phyloP scores from a whole-genome alignment of 768 basidiomycete species.

The Mrakia gelida region DNA sequence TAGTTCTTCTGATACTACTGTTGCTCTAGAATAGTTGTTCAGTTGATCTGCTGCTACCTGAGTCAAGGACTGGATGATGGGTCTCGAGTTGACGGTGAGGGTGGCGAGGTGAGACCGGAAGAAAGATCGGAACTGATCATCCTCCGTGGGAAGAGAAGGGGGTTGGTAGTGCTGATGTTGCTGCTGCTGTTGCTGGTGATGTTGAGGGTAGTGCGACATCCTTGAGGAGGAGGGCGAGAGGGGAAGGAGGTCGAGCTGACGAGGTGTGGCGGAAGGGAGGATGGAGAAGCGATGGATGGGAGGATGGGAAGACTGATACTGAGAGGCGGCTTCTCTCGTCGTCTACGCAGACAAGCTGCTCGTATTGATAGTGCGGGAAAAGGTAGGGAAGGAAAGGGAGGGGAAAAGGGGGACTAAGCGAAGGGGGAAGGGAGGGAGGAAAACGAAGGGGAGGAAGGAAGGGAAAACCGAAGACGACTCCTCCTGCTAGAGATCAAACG shows the following conservation, averaged over 20 bases:
- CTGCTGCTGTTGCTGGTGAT: background rate
- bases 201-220: constrained; percentile 14
- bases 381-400: background rate
- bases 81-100: constrained; percentile 89
- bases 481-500: background rate
- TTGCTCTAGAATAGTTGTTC: constrained; percentile 22
- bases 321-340: background rate
- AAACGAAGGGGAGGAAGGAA: background rate
- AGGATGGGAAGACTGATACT: background rate
- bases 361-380: background rate
- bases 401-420: background rate
- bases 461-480: background rate
- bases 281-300: background rate
- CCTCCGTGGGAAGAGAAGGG: constrained; percentile 9
- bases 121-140: constrained; percentile 47
- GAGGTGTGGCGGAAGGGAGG: background rate
- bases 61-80: constrained; percentile 87
- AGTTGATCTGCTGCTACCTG: constrained; percentile 59
- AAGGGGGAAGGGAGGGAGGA: background rate
- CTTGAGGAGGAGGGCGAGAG: background rate
- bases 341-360: constrained; percentile 15
- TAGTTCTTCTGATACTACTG: constrained; percentile 25
- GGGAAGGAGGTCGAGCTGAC: background rate
- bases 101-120: constrained; percentile 67
- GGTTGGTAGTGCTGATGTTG: background rate